Evolutionary conservation across 371 early-diverging fungal genomes (phyloP), one percentile per base, ranked within the genome.

Genomic region (Rhizopus microsporus): DNA sequence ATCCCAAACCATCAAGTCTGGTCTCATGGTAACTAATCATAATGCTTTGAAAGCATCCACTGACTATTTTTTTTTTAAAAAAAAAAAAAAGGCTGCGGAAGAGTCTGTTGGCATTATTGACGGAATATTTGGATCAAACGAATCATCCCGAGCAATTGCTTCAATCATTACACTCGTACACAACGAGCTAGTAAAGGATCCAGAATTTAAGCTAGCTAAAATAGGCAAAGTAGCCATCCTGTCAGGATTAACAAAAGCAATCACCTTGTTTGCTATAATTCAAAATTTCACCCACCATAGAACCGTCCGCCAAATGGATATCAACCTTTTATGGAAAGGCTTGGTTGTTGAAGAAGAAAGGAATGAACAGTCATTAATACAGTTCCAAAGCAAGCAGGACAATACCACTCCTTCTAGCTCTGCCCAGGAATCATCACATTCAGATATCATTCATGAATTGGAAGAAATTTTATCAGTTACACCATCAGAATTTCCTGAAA

Each of bases 71-170:
- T 30, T 39, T 30, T 6, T 16, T 46, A 29, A 52, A 17, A 9
- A 13, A 5, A 38, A 32, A 44, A 31, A 23, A 43, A 48, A 88
- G 86, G 81, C 88, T 23, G 93, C 93, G 3, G 94, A 95, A 61
- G 96, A 95, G 72, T 88, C 89, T 5, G 93, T 95, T 1, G 83
- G 88, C 2, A 67, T 94, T n/a, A 78, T 96, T 29, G 97, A 96
- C 69, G 94, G 93, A 0, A 70, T 97, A 3, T 94, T 95, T 74
- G 96, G 96, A 9, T 86, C 90, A 0, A 95, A 92, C 8, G 94
- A 95, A 61, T 93, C 96, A 0, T 93, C 94, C 15, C 82, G 87
- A 31, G 94, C 93, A 0, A 74, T 94, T 35, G 91, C 93, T 0
- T 88, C 93, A 4, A 84, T 95, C 44, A 80, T 95, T 35, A 80